A percentile compares a stretch with the other conserved stretches of the same genome.
Evolutionary conservation across 192 early-diverging fungal genomes (phyloP).

Genomic region (Radiomyces spectabilis): DNA sequence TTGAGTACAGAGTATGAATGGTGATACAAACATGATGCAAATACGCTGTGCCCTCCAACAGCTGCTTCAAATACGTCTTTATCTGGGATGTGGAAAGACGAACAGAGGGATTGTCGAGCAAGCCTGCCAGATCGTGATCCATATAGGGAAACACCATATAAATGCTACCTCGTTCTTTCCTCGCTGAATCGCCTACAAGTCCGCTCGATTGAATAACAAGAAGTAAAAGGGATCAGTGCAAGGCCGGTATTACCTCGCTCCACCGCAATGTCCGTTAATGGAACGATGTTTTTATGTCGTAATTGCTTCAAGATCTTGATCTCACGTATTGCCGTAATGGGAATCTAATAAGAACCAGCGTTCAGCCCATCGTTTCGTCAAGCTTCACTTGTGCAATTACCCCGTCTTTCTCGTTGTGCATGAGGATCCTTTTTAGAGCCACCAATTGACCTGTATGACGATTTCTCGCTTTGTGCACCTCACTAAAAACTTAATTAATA

Average conservation of each 20-base stretch:
- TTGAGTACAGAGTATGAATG: not conserved
- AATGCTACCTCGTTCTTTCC: conserved; percentile 46
- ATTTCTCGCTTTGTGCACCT: conserved; percentile 82
- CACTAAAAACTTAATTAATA: conserved; percentile 60
- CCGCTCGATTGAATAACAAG: no score
- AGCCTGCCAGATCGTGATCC: conserved; percentile 93
- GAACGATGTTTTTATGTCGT: conserved; percentile 71
- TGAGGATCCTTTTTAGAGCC: conserved; percentile 90
- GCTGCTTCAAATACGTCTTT: conserved; percentile 86
- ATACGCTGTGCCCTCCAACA: conserved; percentile 87
- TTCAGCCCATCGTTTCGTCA: not conserved
- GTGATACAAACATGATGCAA: conserved; percentile 52
- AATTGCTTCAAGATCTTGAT: conserved; percentile 90
- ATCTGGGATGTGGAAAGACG: conserved; percentile 61
- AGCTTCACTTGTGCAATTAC: conserved; percentile 5
- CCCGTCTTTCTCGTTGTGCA: conserved; percentile 93
- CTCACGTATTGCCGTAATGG: conserved; percentile 95
- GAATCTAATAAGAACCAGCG: conserved; percentile 39
- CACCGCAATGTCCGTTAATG: conserved; percentile 70
- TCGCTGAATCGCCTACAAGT: conserved; percentile 10
- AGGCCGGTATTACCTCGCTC: conserved; percentile 52
- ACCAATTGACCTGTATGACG: conserved; percentile 58
- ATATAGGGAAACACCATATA: conserved; percentile 99
- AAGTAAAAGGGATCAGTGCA: no score
- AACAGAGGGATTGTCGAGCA: conserved; percentile 84